A percentile compares a stretch with the other conserved stretches of the same genome.
phyloP scores from a whole-genome alignment of 352 stramenopile species.

The Pythium sukuiense region DNA sequence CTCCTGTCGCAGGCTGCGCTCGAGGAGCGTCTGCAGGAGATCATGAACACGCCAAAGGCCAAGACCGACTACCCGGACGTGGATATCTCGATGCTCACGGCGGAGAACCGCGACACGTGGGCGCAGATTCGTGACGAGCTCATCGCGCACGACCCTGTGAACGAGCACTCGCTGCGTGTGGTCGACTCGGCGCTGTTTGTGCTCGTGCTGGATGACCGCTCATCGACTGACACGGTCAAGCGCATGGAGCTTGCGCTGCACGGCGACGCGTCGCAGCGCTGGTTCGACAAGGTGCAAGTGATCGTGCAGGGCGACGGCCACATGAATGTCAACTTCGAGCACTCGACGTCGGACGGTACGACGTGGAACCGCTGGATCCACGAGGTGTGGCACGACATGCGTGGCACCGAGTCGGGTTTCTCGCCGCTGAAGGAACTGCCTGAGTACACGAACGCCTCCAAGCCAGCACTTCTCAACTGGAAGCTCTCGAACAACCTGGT shows the following conservation, averaged over 20 bases:
- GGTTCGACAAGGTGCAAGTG: conserved; percentile 94
- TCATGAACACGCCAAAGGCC: conserved; percentile 50
- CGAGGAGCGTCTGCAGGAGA: conserved; percentile 62
- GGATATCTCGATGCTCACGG: conserved; percentile 77
- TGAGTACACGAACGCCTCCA: conserved; percentile 43
- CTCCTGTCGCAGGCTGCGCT: conserved; percentile 73
- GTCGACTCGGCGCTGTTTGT: conserved; percentile 92
- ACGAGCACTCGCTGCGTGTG: conserved; percentile 61
- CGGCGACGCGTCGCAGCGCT: conserved; percentile 78
- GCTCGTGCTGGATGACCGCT: conserved; percentile 84
- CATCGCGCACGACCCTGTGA: conserved; percentile 63
- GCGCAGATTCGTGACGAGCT: conserved; percentile 74
- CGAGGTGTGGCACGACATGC: conserved; percentile 91
- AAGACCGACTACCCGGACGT: conserved; percentile 44
- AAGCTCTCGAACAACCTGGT: conserved; percentile 78
- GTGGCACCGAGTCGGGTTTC: conserved; percentile 72
- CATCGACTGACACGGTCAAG: conserved; percentile 61
- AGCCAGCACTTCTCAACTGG: conserved; percentile 61
- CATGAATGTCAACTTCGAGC: conserved; percentile 93
- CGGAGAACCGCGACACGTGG: conserved; percentile 86
- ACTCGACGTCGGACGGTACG: conserved; percentile 93
- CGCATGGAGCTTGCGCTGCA: conserved; percentile 85
- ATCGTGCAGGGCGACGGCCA: conserved; percentile 83
- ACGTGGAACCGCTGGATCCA: conserved; percentile 92
- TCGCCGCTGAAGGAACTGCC: conserved; percentile 61